Conservation (phyloP, 768 basidiomycete species). For the Suillus subluteus region DNA sequence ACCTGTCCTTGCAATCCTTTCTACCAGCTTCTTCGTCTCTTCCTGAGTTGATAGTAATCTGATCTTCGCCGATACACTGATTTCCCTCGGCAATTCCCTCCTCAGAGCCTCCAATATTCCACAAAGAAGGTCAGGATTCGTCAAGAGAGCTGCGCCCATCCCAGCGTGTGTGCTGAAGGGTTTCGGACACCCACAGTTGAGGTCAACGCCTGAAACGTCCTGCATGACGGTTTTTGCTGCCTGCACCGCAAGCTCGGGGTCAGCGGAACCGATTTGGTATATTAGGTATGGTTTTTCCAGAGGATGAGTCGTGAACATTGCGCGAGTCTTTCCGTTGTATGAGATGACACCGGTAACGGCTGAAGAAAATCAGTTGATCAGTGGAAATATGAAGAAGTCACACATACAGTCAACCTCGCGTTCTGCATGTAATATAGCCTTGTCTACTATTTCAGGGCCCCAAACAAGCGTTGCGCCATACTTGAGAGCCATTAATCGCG, state of each 20-base stretch:
- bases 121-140: constrained; percentile 89
- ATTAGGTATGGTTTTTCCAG: constrained; percentile 93
- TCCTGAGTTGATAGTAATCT: constrained; percentile 84
- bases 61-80: constrained; percentile 95
- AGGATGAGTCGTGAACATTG: constrained; percentile 92
- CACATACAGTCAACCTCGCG: constrained; percentile 85
- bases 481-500: constrained; percentile 83
- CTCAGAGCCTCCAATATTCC: constrained; percentile 84
- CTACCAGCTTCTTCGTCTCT: constrained; percentile 88
- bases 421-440: constrained; percentile 86
- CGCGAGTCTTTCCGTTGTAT: constrained; percentile 80
- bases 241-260: constrained; percentile 89
- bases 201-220: constrained; percentile 92
- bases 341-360: constrained; percentile 86
- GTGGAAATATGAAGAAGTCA: neutral
- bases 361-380: constrained; percentile 34
- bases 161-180: constrained; percentile 93
- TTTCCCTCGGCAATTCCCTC: constrained; percentile 67
- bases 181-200: constrained; percentile 98
- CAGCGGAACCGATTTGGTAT: constrained; percentile 92
- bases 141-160: constrained; percentile 95
- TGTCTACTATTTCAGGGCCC: constrained; percentile 97
- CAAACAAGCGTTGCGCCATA: constrained; percentile 94
- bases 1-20: constrained; percentile 85
- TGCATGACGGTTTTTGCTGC: constrained; percentile 85